These are phyloP conservation scores for Blastosporella zonata DNA, from an alignment of 1,284 basidiomycete species.

Conservation along the genomic window DNA sequence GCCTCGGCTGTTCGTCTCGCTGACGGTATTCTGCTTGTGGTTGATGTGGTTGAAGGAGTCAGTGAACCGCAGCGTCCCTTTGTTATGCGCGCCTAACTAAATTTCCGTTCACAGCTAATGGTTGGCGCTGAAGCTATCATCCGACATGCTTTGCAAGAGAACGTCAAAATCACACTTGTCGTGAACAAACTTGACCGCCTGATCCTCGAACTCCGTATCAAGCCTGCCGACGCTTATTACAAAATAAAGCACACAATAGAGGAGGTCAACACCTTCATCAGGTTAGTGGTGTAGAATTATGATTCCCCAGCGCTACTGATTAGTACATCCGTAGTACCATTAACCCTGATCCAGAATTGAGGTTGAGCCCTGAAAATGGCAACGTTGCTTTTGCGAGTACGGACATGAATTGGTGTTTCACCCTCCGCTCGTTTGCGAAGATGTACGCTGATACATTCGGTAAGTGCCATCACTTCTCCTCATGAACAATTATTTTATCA, in stretches of 20 bases:
- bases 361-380: constrained; percentile 91
- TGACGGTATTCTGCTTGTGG: constrained; percentile 94
- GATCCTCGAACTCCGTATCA: constrained; percentile 94
- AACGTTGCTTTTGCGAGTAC: constrained; percentile 98
- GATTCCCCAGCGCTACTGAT: not conserved
- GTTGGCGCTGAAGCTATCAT: constrained; percentile 85
- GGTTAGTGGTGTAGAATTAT: constrained; percentile 40
- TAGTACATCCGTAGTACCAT: constrained; percentile 56
- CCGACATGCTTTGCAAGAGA: constrained; percentile 85
- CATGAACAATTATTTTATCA: not conserved
- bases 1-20: constrained; percentile 83
- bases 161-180: constrained; percentile 88
- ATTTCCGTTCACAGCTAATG: constrained; percentile 62
- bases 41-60: constrained; percentile 95
- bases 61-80: constrained; percentile 26
- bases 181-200: constrained; percentile 98
- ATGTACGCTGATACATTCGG: constrained; percentile 96
- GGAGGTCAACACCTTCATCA: constrained; percentile 95
- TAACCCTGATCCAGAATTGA: constrained; percentile 82
- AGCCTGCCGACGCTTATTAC: constrained; percentile 95
- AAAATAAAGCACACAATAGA: constrained; percentile 99
- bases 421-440: constrained; percentile 89
- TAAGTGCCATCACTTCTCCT: constrained; percentile 26
- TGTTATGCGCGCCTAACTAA: constrained; percentile 11
- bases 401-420: constrained; percentile 98